Conservation (phyloP, 495 filamentous ascomycete species). For the Beverwykella pulmonaria region DNA sequence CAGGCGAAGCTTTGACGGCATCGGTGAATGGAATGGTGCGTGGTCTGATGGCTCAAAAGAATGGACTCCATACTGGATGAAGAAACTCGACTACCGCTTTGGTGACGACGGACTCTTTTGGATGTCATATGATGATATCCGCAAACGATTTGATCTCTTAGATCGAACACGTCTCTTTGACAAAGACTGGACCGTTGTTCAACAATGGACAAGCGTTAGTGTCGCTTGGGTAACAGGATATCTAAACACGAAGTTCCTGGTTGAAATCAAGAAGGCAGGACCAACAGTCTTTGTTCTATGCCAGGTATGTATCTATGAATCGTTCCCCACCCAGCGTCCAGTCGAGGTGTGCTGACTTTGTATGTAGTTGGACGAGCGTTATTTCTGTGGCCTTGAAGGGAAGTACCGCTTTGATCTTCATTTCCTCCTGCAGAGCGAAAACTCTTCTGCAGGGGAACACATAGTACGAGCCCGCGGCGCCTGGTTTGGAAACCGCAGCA, state of each 20-base stretch:
- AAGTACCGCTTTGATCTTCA: slow-evolving; percentile 76
- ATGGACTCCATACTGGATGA: slow-evolving; percentile 88
- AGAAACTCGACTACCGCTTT: slow-evolving; percentile 74
- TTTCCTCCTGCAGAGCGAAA: slow-evolving; percentile 77
- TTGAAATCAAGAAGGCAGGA: slow-evolving; percentile 66
- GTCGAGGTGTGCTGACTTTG: neutral
- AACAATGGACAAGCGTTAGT: slow-evolving; percentile 79
- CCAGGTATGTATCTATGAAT: slow-evolving; percentile 47
- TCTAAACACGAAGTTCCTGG: slow-evolving; percentile 77
- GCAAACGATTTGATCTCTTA: slow-evolving; percentile 77
- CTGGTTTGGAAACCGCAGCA: slow-evolving; percentile 69
- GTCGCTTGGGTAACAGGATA: slow-evolving; percentile 87
- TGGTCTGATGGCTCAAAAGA: slow-evolving; percentile 76
- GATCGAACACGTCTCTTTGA: slow-evolving; percentile 89
- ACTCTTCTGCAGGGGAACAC: slow-evolving; percentile 69
- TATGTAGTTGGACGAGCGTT: slow-evolving; percentile 72
- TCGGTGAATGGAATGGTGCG: slow-evolving; percentile 62
- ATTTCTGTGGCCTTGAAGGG: slow-evolving; percentile 81
- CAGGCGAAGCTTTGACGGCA: slow-evolving; percentile 45
- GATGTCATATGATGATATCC: slow-evolving; percentile 77
- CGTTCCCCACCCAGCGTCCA: neutral
- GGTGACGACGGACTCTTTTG: slow-evolving; percentile 83
- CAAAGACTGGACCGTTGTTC: slow-evolving; percentile 75
- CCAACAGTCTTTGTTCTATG: slow-evolving; percentile 78
- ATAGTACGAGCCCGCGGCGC: slow-evolving; percentile 75